phyloP scores from a whole-genome alignment of 306 rosid species.

The Amphicarpaea edgeworthii region DNA sequence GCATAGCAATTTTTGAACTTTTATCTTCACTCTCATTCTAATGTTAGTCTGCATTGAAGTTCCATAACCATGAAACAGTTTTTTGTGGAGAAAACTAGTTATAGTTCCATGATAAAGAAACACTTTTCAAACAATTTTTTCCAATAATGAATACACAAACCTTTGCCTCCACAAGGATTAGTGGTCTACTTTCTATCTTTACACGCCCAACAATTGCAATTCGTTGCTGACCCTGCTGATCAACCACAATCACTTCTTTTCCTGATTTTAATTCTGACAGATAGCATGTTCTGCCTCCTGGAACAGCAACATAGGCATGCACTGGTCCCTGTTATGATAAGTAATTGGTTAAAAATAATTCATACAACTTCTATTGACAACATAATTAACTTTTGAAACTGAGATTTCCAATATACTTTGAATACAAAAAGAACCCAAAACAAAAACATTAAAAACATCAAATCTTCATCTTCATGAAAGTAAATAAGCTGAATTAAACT shows the following conservation, averaged over 20 bases:
- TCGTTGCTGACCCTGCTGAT: conserved; percentile 78
- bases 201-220: conserved; percentile 82
- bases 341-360: background rate
- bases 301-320: conserved; percentile 84
- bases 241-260: conserved; percentile 83
- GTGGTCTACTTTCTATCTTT: conserved; percentile 87
- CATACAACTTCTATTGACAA: background rate
- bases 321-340: conserved; percentile 71
- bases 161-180: conserved; percentile 92
- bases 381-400: background rate
- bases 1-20: background rate
- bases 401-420: background rate
- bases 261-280: conserved; percentile 87
- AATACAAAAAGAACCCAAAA: background rate
- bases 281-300: conserved; percentile 89
- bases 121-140: background rate
- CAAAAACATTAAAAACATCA: background rate
- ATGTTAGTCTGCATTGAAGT: background rate
- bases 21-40: conserved; percentile 8
- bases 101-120: background rate
- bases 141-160: conserved; percentile 49
- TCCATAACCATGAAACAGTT: background rate
- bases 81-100: background rate
- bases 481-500: background rate
- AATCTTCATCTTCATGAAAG: conserved; percentile 6